Evolutionary conservation across 2,329 filamentous ascomycete species (phyloP).

Genomic region (Chrysosporium queenslandicum): DNA sequence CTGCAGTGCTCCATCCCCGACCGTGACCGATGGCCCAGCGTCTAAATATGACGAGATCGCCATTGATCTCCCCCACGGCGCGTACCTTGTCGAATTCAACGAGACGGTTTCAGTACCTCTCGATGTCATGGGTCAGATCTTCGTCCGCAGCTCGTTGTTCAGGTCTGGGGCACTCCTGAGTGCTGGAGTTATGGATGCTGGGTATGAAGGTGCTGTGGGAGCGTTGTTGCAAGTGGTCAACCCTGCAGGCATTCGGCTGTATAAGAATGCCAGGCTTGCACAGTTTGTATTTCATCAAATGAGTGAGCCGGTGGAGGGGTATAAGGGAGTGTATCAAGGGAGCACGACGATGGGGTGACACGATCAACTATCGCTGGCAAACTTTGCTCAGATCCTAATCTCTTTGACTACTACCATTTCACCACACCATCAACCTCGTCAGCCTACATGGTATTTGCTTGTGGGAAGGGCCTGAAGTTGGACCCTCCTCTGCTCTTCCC

Average conservation of each 20-base stretch:
- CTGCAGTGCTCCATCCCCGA: too few species aligned
- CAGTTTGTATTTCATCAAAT: conserved; percentile 36
- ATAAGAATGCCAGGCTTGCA: conserved; percentile 30
- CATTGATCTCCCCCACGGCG: conserved; percentile 23
- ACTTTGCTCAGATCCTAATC: too few species aligned
- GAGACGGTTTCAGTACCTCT: conserved; percentile 33
- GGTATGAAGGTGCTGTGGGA: conserved; percentile 36
- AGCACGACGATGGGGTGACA: not conserved
- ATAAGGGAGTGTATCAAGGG: conserved; percentile 33
- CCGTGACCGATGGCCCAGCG: too few species aligned
- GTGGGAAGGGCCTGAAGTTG: too few species aligned
- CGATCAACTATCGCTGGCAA: too few species aligned
- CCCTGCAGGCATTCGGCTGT: conserved; percentile 28
- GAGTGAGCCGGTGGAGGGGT: conserved; percentile 30
- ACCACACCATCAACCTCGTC: too few species aligned
- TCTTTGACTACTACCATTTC: too few species aligned
- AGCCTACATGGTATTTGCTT: too few species aligned
- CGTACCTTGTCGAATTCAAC: conserved; percentile 36
- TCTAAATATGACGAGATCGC: too few species aligned
- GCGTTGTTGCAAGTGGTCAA: conserved; percentile 33
- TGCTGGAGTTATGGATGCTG: conserved; percentile 37
- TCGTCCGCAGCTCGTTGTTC: conserved; percentile 33
- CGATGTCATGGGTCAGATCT: conserved; percentile 34
- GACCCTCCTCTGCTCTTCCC: too few species aligned
- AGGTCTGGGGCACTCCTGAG: conserved; percentile 31